These are phyloP conservation scores for Aspergillus terreus DNA, from an alignment of 2,329 filamentous ascomycete species.

Conservation along the genomic window DNA sequence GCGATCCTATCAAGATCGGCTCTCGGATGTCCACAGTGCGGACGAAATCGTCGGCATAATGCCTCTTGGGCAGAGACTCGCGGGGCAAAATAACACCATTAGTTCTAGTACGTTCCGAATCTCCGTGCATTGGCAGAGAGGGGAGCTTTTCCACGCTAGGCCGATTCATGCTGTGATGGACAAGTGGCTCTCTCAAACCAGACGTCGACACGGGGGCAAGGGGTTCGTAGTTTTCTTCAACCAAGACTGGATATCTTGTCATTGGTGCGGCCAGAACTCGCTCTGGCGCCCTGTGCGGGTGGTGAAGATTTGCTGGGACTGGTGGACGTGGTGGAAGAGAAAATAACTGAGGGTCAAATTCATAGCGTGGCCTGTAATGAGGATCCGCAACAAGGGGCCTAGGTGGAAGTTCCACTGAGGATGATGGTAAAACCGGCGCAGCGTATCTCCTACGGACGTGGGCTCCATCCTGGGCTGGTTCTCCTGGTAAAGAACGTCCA, in stretches of 20 bases:
- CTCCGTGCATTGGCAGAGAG: too few species aligned
- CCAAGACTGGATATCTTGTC: too few species aligned
- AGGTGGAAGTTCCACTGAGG: constrained; percentile 15
- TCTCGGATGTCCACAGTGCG: constrained; percentile 30
- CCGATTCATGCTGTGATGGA: too few species aligned
- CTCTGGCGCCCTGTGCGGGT: too few species aligned
- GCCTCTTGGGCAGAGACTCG: constrained; percentile 17
- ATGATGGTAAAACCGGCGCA: constrained; percentile 16
- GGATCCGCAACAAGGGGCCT: constrained; percentile 13
- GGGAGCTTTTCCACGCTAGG: too few species aligned
- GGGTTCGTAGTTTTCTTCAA: too few species aligned
- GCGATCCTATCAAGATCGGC: constrained; percentile 16
- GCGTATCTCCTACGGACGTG: constrained; percentile 21
- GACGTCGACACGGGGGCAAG: too few species aligned
- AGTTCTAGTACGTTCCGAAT: constrained; percentile 10
- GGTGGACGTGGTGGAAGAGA: too few species aligned
- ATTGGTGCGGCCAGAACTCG: too few species aligned
- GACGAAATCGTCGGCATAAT: constrained; percentile 37
- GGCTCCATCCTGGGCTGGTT: constrained; percentile 16
- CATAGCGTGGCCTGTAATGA: constrained; percentile 1
- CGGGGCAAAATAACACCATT: constrained; percentile 15
- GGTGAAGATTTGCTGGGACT: too few species aligned
- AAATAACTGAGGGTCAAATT: neutral
- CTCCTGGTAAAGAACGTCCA: constrained; percentile 13
- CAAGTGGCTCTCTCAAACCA: too few species aligned